Base-by-base conservation (phyloP, 1,284 basidiomycete species). In the Malassezia dermatis region DNA sequence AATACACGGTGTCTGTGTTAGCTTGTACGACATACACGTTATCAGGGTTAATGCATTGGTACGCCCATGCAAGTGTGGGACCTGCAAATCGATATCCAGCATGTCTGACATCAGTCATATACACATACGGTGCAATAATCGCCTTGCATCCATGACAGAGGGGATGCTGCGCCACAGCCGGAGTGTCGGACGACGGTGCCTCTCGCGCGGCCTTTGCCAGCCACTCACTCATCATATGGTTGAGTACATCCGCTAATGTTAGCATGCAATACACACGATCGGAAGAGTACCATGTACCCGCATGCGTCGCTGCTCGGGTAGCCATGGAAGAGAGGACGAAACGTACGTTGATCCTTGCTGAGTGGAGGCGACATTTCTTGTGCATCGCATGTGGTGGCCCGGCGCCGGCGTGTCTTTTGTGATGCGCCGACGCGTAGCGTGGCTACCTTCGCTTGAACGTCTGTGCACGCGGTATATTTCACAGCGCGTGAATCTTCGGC, bases 1-100 rank as follows among this genome's bases (percentile, higher is more conserved):
- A 98, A 90, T 43, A 99, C 85, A 4, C 88, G 83, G 67, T 87
- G 86, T 51, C 90, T 95, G 54, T 19, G 23, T 37, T 19, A 28
- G 17, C 17, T 17, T 2, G 24, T 17, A 6, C 21, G 2, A 8
- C 84, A 65, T 65, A 91, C 91, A 95, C 86, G 63, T 80, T 80
- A 11, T 79, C 79, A 0, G 82, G 83, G 66, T 94, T 86, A 53
- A 98, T 86, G 65, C 83, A 83, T 69, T 83, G 85, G 76, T 98
- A 99, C 0, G 93, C 93, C 86, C 88, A 96, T 1, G 90, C 94
- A 1, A 94, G 93, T 2, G 90, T 81, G 6, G 84, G 84, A 23
- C 94, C 94, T 53, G 90, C 95, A 76, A 95, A 98, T 2, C 84
- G 81, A 76, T 93, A 96, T 4, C 94, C 94, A 1, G 94, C 94